Evolutionary conservation across 441 rosid genomes (phyloP).

Genomic region (Sinapis alba): DNA sequence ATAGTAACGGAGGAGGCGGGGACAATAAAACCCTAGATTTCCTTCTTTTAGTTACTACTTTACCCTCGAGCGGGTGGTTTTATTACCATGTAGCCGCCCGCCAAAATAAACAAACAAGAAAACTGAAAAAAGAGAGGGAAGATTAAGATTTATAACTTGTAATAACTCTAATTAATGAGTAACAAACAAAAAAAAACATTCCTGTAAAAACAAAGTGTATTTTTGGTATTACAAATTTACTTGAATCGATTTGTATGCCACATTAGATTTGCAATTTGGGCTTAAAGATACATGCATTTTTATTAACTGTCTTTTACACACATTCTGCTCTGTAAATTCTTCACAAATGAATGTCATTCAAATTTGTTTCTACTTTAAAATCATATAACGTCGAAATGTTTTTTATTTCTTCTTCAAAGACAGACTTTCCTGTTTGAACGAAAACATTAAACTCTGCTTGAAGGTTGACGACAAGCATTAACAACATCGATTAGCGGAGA

Average conservation of each 20-base stretch:
- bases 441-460: conserved; percentile 2
- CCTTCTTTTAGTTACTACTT: background rate
- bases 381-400: background rate
- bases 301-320: background rate
- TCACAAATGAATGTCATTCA: too few species aligned
- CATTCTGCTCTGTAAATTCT: background rate
- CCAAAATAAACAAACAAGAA: conserved; percentile 12
- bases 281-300: conserved; percentile 18
- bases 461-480: conserved; percentile 29
- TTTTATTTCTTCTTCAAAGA: background rate
- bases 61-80: conserved; percentile 32
- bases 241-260: background rate
- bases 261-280: background rate
- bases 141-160: background rate
- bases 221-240: background rate
- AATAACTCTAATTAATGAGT: too few species aligned
- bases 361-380: too few species aligned
- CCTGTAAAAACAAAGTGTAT: too few species aligned
- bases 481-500: conserved; percentile 23
- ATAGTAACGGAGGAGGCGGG: conserved; percentile 34
- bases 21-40: conserved; percentile 30
- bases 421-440: background rate
- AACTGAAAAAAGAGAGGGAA: conserved; percentile 26
- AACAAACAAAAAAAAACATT: too few species aligned
- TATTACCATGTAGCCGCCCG: conserved; percentile 31